phyloP scores from a whole-genome alignment of 345 rosid species.

The Lepidium sativum region DNA sequence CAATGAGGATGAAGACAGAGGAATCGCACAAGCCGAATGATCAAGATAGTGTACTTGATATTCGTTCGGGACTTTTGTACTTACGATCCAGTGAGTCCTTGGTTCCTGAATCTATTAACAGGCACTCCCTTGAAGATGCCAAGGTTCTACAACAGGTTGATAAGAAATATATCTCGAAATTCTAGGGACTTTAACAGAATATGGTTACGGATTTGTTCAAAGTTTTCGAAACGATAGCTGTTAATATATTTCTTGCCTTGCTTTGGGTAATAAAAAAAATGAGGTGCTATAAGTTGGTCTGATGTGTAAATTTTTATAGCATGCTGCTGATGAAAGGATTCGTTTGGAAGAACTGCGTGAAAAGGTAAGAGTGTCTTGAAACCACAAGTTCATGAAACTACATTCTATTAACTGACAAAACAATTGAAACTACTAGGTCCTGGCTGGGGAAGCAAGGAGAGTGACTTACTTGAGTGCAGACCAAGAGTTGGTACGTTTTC shows the following conservation, averaged over 20 bases:
- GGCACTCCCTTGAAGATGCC: conserved; percentile 54
- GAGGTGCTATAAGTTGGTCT: not conserved
- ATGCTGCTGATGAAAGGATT: conserved; percentile 99
- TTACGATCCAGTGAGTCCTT: conserved; percentile 52
- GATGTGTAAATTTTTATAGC: conserved; percentile 31
- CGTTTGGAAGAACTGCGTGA: conserved; percentile 80
- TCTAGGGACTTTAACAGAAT: not conserved
- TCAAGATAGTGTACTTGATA: conserved; percentile 49
- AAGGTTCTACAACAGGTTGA: conserved; percentile 80
- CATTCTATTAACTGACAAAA: conserved; percentile 14
- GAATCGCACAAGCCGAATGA: conserved; percentile 29
- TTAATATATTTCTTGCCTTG: not conserved
- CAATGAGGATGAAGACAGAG: too few species aligned
- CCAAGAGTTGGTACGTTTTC: conserved; percentile 61
- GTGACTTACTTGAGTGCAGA: conserved; percentile 60
- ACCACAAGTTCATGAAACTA: conserved; percentile 5
- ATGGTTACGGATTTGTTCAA: not conserved
- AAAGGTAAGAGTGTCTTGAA: conserved; percentile 38
- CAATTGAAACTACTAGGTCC: conserved; percentile 41
- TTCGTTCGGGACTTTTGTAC: conserved; percentile 51
- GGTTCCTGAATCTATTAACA: conserved; percentile 58
- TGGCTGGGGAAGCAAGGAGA: conserved; percentile 68
- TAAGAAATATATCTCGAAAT: conserved; percentile 71
- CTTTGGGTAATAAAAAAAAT: too few species aligned
- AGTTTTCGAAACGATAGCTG: not conserved